Percentiles rank a stretch among this genome's conserved stretches.
phyloP scores from a whole-genome alignment of 495 filamentous ascomycete species.

The Cercophora scortea region DNA sequence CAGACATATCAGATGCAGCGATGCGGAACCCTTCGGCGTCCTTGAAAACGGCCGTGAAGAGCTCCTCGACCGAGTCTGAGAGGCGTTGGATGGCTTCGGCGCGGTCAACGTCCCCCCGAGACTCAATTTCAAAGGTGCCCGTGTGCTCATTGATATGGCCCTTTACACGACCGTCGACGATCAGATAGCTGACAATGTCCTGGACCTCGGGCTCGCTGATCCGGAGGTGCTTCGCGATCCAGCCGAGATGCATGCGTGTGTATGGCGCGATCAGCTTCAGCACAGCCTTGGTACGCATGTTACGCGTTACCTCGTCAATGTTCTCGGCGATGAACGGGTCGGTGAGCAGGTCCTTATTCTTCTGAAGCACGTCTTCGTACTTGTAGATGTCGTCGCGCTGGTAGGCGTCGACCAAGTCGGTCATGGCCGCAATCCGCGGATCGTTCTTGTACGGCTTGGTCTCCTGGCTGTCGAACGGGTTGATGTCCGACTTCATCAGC shows the following conservation, averaged over 20 bases:
- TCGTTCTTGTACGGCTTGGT: slow-evolving; percentile 99
- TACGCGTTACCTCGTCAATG: slow-evolving; percentile 97
- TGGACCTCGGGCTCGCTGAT: slow-evolving; percentile 80
- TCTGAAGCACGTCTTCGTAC: slow-evolving; percentile 81
- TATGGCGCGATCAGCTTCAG: slow-evolving; percentile 92
- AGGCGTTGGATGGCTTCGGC: slow-evolving; percentile 66
- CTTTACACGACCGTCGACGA: slow-evolving; percentile 77
- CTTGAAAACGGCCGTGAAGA: slow-evolving; percentile 60
- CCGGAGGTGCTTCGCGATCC: slow-evolving; percentile 78
- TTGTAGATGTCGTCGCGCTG: slow-evolving; percentile 89
- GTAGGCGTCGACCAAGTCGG: slow-evolving; percentile 90
- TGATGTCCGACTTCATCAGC: slow-evolving; percentile 99
- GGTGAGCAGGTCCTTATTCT: slow-evolving; percentile 79
- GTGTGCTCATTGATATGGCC: slow-evolving; percentile 85
- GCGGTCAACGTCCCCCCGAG: slow-evolving; percentile 64
- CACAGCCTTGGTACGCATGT: slow-evolving; percentile 94
- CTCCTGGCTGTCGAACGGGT: slow-evolving; percentile 97
- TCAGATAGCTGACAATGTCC: slow-evolving; percentile 88
- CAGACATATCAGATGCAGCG: slow-evolving; percentile 5
- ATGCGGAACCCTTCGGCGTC: slow-evolving; percentile 61
- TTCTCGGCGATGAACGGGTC: slow-evolving; percentile 98
- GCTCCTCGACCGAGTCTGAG: slow-evolving; percentile 55
- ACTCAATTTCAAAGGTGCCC: slow-evolving; percentile 75
- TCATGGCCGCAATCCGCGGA: slow-evolving; percentile 92
- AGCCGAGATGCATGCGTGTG: slow-evolving; percentile 77